Percentiles rank a stretch among this genome's conserved stretches.
These are phyloP conservation scores for Chytridium lagenaria DNA, from an alignment of 371 early-diverging fungal genomes.

Conservation along the genomic window DNA sequence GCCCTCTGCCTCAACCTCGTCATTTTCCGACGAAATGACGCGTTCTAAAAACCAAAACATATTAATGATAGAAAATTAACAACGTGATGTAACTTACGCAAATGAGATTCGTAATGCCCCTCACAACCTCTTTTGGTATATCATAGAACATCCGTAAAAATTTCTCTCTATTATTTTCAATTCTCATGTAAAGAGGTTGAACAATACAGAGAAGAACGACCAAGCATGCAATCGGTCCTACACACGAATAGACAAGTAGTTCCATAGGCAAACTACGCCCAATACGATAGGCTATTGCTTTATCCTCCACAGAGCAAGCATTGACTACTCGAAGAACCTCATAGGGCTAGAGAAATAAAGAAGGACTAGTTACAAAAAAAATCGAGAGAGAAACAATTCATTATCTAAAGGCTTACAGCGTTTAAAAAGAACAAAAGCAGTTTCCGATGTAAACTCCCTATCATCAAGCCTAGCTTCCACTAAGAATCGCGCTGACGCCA, in stretches of 20 bases:
- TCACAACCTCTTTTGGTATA: conserved; percentile 44
- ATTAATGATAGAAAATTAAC: background rate
- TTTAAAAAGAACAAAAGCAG: background rate
- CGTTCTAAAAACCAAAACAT: conserved; percentile 26
- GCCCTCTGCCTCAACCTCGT: conserved; percentile 24
- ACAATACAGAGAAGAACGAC: conserved; percentile 27
- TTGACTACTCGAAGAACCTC: conserved; percentile 11
- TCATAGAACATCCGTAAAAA: conserved; percentile 41
- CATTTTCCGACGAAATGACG: conserved; percentile 10
- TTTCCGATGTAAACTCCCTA: background rate
- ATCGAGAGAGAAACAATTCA: too few species aligned
- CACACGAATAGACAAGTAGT: conserved; percentile 15
- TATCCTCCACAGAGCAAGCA: background rate
- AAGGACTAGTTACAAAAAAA: background rate
- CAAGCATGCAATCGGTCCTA: conserved; percentile 26
- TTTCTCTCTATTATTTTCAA: conserved; percentile 31
- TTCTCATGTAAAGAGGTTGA: conserved; percentile 36
- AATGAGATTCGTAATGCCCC: conserved; percentile 42
- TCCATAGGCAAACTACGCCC: conserved; percentile 9
- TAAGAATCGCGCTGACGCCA: background rate
- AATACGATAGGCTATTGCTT: background rate
- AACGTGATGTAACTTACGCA: background rate
- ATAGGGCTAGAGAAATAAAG: conserved; percentile 5
- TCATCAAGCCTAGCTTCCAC: background rate
- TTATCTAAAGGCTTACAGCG: background rate